phyloP scores from a whole-genome alignment of 108 stramenopile species.

The Nitzschia sp. region DNA sequence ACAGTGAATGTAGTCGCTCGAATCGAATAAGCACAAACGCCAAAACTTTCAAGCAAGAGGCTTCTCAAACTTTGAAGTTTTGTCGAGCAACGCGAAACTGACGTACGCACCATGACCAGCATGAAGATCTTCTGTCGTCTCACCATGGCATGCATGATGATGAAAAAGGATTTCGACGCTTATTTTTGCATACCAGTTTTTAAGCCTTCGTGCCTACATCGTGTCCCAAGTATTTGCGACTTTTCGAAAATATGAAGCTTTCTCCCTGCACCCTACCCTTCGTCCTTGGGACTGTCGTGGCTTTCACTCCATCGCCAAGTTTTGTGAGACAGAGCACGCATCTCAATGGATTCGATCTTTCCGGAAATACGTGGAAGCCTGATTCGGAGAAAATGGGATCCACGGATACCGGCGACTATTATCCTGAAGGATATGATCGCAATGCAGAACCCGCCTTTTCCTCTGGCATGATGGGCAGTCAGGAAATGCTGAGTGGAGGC shows the following conservation, averaged over 20 bases:
- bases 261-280: neutral
- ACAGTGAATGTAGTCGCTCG: no score
- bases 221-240: no score
- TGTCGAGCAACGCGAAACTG: no score
- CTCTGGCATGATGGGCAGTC: conserved; percentile 74
- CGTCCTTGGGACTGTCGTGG: neutral
- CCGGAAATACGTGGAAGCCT: conserved; percentile 78
- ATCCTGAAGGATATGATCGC: conserved; percentile 80
- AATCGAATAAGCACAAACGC: no score
- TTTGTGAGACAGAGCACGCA: neutral
- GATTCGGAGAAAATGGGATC: conserved; percentile 80
- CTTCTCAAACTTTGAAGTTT: no score
- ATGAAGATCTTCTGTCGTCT: no score
- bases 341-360: conserved; percentile 45
- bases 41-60: no score
- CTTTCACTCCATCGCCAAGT: neutral
- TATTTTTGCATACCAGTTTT: no score
- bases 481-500: conserved; percentile 35
- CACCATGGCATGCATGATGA: no score
- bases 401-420: conserved; percentile 83
- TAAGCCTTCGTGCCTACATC: no score
- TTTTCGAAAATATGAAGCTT: neutral
- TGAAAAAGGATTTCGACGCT: no score
- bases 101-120: no score
- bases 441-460: conserved; percentile 59